These are phyloP conservation scores for Erodium maritimum DNA, from an alignment of 345 rosid genomes.

Conservation along the genomic window DNA sequence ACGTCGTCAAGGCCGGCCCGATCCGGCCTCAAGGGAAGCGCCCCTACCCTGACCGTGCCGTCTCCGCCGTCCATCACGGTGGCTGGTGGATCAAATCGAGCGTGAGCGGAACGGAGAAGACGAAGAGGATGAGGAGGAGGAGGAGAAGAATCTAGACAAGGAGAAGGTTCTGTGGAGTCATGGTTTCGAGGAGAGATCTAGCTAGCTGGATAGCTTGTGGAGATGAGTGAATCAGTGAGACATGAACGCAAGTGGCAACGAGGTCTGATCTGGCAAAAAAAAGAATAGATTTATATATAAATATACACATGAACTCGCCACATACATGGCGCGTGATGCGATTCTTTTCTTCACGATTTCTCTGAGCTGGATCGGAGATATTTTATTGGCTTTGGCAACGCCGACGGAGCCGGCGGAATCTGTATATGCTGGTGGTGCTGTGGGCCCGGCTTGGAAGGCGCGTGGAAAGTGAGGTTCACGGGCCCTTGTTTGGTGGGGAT, in stretches of 20 bases:
- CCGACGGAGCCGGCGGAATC: slow-evolving; percentile 30
- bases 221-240: slow-evolving; percentile 11
- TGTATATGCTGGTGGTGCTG: too few relatives aligned
- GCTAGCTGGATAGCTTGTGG: too few relatives aligned
- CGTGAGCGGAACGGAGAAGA: slow-evolving; percentile 1
- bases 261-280: slow-evolving; percentile 4
- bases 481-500: background rate
- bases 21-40: slow-evolving; percentile 45
- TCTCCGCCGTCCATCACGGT: slow-evolving; percentile 68
- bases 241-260: background rate
- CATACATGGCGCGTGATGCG: slow-evolving; percentile 8
- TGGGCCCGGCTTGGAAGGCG: background rate
- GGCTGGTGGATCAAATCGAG: background rate
- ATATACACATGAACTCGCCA: too few relatives aligned
- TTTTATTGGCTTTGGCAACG: background rate
- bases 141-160: background rate
- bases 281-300: background rate
- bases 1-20: slow-evolving; percentile 55
- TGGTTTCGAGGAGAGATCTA: slow-evolving; percentile 25
- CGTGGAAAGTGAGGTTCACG: background rate
- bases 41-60: slow-evolving; percentile 67
- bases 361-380: slow-evolving; percentile 7
- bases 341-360: slow-evolving; percentile 11
- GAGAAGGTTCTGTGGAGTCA: slow-evolving; percentile 5
- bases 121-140: background rate